Base-by-base conservation (phyloP, 2,329 filamentous ascomycete genomes). In the Aureobasidium sp. region DNA sequence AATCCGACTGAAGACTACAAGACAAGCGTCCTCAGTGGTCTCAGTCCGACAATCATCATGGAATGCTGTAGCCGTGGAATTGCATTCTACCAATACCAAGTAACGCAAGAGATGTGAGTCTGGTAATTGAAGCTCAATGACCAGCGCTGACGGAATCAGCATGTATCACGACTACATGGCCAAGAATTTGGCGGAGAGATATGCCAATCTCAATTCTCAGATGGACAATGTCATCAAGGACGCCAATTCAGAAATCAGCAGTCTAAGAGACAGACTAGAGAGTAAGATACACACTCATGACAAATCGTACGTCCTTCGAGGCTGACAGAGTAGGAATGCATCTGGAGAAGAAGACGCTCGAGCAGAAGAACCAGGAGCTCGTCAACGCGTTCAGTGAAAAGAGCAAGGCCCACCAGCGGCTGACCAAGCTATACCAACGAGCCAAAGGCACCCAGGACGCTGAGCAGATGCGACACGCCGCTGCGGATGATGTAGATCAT, bases 1-100 rank as follows among this genome's bases (percentile, higher is more conserved):
- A 89, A 87, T 64, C 91, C 91, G 0, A 87, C 85, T 0, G 92
- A 97, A 69, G 91, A 95, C 67, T 96, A 94, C 79, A 96, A 96
- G 74, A 91, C 89, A 0, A 92, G 87, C 64, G 84, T 95, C 0
- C 79, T 97, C 12, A 91, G 89, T 69, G 93, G 93, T 0, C 77
- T 97, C 0, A 89, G 85, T 64, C 93, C 93, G 0, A 87, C 82
- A 37, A 81, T 87, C 34, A 89, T 97, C 66, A 91, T 96, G 82
- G 92, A 96, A 68, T 95, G 91, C 73, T 88, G 90, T 26, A 86
- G 87, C 5, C 82, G 89, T 67, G 91, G 87, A 1, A 74, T 96
- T 66, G 84, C 83, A 36, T 96, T 96, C 71, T 96, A 91, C 87
- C 87, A 85, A 34, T 96, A 96, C 69, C 92, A 96, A 71, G 86